These are phyloP conservation scores for Fomitopsis pulvina DNA, from an alignment of 768 basidiomycete genomes.

Conservation along the genomic window DNA sequence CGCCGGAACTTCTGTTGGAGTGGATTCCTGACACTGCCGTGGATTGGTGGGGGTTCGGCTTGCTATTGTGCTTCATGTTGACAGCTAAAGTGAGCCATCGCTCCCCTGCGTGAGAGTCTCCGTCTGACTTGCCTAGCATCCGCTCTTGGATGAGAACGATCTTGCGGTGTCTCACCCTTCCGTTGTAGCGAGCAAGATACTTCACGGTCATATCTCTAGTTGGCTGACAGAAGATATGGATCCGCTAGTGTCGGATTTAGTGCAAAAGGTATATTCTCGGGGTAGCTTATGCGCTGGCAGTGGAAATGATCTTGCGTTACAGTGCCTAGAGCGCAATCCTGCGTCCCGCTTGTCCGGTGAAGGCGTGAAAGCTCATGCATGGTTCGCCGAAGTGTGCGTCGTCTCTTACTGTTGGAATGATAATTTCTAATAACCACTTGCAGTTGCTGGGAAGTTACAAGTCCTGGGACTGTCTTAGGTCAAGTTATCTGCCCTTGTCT, in stretches of 20 bases:
- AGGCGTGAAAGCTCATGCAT: slow-evolving; percentile 39
- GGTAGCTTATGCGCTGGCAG: neutral
- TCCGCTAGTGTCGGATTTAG: slow-evolving; percentile 34
- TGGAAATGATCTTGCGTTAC: slow-evolving; percentile 1
- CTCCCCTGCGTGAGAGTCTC: neutral
- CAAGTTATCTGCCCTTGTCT: too few species aligned
- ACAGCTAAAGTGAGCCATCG: slow-evolving; percentile 35
- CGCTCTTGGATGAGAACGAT: slow-evolving; percentile 23
- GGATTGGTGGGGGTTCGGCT: slow-evolving; percentile 57
- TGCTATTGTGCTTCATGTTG: slow-evolving; percentile 41
- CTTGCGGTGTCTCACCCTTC: slow-evolving; percentile 16
- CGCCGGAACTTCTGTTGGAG: slow-evolving; percentile 49
- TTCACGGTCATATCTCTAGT: slow-evolving; percentile 26
- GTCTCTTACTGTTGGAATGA: neutral
- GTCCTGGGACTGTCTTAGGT: too few species aligned
- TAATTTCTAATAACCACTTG: too few species aligned
- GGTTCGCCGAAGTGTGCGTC: slow-evolving; percentile 44
- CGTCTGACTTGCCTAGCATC: slow-evolving; percentile 29
- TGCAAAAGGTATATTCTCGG: slow-evolving; percentile 31
- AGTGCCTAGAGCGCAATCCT: slow-evolving; percentile 57
- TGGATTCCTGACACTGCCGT: slow-evolving; percentile 48
- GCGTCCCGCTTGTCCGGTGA: slow-evolving; percentile 34
- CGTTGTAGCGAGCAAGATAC: slow-evolving; percentile 27
- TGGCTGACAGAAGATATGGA: slow-evolving; percentile 19
- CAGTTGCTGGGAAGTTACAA: neutral